Evolutionary conservation across 1,284 basidiomycete genomes (phyloP), one percentile per base, ranked within the genome.

Genomic region (Porodaedalea pini): DNA sequence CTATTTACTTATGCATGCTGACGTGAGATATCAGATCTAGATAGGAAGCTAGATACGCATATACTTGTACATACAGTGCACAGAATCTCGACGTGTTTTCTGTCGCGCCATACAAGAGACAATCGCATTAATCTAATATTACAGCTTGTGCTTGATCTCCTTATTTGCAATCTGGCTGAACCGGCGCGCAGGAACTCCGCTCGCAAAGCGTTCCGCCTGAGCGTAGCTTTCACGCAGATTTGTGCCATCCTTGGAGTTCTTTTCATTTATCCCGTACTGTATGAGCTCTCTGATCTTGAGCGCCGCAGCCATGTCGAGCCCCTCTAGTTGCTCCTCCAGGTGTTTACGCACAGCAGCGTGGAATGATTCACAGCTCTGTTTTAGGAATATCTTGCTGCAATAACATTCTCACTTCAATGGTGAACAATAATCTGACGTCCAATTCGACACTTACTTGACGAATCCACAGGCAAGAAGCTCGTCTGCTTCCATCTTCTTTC

Each of bases 191-290:
- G 86, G 86, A 39, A 81, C 68, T 0, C 83, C 84, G 59, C 77
- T 82, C n/a, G 76, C 77, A 63, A 87, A 78, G 55, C 78, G 73
- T 56, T 78, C 80, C 2, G 84, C 83, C 71, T 88, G 85, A 8
- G 79, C 82, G 65, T 85, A 86, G 57, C 82, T 85, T 69, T 88
- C 86, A 39, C 86, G 74, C 17, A 88, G 69, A 63, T 86, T 86
- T 10, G 80, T 80, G 4, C 79, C 80, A 66, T 88, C 82, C 4
- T 81, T 79, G 56, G 83, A 73, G 43, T 86, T 86, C 68, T 79
- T 83, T 62, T 87, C 86, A 44, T 79, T 73, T 60, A 83, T 58
- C 6, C 79, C 84, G 7, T 74, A 71, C 55, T 75, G 77, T 44
- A 88, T 76, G 17, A 88, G 75, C 31, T 69, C 69, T 69, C 82